These are phyloP conservation scores for Solanum habrochaites DNA, from an alignment of 257 asterid species.

Conservation along the genomic window DNA sequence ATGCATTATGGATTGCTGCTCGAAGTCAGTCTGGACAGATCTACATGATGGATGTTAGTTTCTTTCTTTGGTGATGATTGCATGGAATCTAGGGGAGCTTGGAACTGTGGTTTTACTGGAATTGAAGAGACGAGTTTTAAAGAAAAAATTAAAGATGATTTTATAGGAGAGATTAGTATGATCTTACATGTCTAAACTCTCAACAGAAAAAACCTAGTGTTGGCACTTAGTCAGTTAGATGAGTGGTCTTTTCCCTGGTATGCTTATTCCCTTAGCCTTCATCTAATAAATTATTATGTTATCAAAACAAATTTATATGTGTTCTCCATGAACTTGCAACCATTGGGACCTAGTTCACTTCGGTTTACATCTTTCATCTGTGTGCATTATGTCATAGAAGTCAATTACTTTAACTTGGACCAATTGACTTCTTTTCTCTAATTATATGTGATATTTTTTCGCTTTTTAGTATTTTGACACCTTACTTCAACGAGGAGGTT, in stretches of 20 bases:
- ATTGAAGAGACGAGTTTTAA: not conserved
- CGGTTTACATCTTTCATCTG: not conserved
- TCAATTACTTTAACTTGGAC: not conserved
- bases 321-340: not conserved
- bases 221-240: not conserved
- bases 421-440: not conserved
- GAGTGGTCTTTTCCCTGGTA: not conserved
- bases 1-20: not conserved
- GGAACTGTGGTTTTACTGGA: not conserved
- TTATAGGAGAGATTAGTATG: not conserved
- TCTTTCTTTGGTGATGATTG: not conserved
- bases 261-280: not conserved
- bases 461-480: slow-evolving; percentile 67
- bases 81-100: not conserved
- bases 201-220: not conserved
- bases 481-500: slow-evolving; percentile 84
- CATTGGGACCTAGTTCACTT: not conserved
- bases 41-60: not conserved
- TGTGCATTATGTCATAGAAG: not conserved
- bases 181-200: not conserved
- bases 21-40: not conserved
- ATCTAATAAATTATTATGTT: not conserved
- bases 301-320: not conserved
- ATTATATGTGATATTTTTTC: not conserved
- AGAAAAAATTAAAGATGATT: not conserved